A percentile compares a stretch with the other conserved stretches of the same genome.
phyloP scores from a whole-genome alignment of 2,329 filamentous ascomycete species.

The Arthroderma uncinatum region DNA sequence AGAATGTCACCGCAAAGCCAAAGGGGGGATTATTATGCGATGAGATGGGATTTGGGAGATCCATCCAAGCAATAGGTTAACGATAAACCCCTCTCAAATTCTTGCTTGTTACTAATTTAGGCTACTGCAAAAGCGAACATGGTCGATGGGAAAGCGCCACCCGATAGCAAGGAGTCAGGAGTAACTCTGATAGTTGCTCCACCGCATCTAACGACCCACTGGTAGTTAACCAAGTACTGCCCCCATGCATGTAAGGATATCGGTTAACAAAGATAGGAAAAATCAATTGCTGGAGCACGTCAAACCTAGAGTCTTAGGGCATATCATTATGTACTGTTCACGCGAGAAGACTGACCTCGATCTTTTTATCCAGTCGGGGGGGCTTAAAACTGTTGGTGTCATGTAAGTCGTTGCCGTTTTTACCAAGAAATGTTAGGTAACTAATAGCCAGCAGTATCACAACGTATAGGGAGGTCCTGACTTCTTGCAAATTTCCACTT shows the following conservation, averaged over 20 bases:
- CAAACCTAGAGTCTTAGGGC: slow-evolving; percentile 16
- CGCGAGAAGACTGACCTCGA: slow-evolving; percentile 15
- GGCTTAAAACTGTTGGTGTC: slow-evolving; percentile 17
- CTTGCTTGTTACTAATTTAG: slow-evolving; percentile 6
- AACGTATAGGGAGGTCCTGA: slow-evolving; percentile 28
- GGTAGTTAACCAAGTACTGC: slow-evolving; percentile 17
- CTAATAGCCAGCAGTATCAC: slow-evolving; percentile 23
- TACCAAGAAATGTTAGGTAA: neutral
- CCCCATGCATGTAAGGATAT: neutral
- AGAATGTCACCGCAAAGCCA: slow-evolving; percentile 18
- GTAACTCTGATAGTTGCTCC: slow-evolving; percentile 32
- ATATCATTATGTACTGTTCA: slow-evolving; percentile 20
- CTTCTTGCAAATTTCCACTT: slow-evolving; percentile 24
- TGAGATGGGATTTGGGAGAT: slow-evolving; percentile 35
- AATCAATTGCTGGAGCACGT: slow-evolving; percentile 26
- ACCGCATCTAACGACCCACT: slow-evolving; percentile 25
- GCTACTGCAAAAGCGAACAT: slow-evolving; percentile 24
- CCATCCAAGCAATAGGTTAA: slow-evolving; percentile 27
- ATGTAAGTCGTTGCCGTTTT: slow-evolving; percentile 15
- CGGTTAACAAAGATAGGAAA: slow-evolving; percentile 16
- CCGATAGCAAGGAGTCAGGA: slow-evolving; percentile 13
- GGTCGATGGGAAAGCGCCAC: slow-evolving; percentile 22
- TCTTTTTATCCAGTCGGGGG: slow-evolving; percentile 15
- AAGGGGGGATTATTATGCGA: slow-evolving; percentile 31
- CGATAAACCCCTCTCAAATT: neutral